A percentile compares a stretch with the other conserved stretches of the same genome.
phyloP scores from a whole-genome alignment of 1,284 basidiomycete species.

The Irpex sp. region DNA sequence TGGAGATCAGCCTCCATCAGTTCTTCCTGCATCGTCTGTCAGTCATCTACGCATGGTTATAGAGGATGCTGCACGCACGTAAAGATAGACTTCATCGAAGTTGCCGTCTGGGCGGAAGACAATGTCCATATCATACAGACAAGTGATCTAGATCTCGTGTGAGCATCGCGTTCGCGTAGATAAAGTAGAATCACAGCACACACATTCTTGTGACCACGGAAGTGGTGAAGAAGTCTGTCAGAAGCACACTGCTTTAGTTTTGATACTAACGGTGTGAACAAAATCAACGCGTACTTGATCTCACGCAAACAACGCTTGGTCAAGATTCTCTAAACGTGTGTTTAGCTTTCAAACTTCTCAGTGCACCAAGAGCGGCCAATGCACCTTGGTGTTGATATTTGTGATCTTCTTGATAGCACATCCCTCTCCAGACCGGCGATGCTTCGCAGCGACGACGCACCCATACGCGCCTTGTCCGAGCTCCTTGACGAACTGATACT shows the following conservation, averaged over 20 bases:
- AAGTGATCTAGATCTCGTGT: constrained; percentile 63
- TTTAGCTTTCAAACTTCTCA: not conserved
- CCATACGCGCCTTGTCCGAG: constrained; percentile 94
- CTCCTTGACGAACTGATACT: constrained; percentile 93
- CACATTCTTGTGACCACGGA: constrained; percentile 96
- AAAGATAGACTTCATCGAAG: constrained; percentile 95
- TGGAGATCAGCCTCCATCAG: constrained; percentile 99
- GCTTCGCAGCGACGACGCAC: constrained; percentile 84
- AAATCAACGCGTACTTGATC: constrained; percentile 62
- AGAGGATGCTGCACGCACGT: constrained; percentile 45
- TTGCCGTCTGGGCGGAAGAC: constrained; percentile 85
- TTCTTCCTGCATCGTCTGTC: constrained; percentile 63
- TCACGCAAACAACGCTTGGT: constrained; percentile 94
- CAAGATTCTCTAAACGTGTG: constrained; percentile 69
- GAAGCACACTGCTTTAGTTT: constrained; percentile 9
- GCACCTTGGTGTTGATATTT: constrained; percentile 92
- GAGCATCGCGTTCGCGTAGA: constrained; percentile 14
- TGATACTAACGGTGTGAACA: not conserved
- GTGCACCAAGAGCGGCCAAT: constrained; percentile 10
- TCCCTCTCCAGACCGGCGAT: constrained; percentile 82
- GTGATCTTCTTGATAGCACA: constrained; percentile 98
- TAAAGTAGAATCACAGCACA: constrained; percentile 6
- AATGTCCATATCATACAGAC: constrained; percentile 96
- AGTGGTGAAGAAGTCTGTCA: constrained; percentile 84
- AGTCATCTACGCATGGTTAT: not conserved